Base-by-base conservation (phyloP, 2,329 filamentous ascomycete genomes). In the Myotisia sp. region DNA sequence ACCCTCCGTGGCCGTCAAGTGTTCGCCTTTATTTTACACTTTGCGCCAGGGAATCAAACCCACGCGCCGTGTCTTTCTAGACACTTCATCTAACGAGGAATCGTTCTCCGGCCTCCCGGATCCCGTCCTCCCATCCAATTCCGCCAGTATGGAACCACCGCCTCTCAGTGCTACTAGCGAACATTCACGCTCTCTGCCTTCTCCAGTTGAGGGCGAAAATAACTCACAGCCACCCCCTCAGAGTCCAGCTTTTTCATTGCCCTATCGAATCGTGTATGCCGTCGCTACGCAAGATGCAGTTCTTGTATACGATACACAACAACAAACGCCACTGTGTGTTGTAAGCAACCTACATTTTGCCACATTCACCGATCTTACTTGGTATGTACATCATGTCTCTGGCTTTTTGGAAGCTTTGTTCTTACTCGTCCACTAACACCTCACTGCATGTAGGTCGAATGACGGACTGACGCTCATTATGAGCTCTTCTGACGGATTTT, bases 401-500 rank as follows among this genome's bases (percentile, higher is more conserved):
- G n/a, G n/a, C n/a, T n/a, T n/a, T n/a, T 59, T 13, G 23, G n/a
- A n/a, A 18, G 23, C 19, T 7, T 26, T 34, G 30, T 44, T 19
- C 4, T 28, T n/a, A n/a, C n/a, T n/a, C n/a, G n/a, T n/a, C n/a
- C n/a, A n/a, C n/a, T n/a, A n/a, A n/a, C n/a, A n/a, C n/a, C 42
- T 51, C 37, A 55, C 45, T 42, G 40, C 21, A 47, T 58, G 19
- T 42, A 81, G 78, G 78, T 80, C 80, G 1, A 75, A 68, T 42
- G 80, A 86, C 55, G 80, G 80, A 8, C 65, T 74, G 26, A 85
- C 79, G 1, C 64, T 98, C 14, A 67, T 98, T 32, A 92, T 98
- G 62, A 90, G 85, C n/a, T 98, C 90, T 0, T 94, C 90, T 0
- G 90, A 98, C 55, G 90, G 90, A 0, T 98, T 95, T 62, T 98